These are phyloP conservation scores for Pilaira anomala DNA, from an alignment of 192 early-diverging fungal species.

Conservation along the genomic window DNA sequence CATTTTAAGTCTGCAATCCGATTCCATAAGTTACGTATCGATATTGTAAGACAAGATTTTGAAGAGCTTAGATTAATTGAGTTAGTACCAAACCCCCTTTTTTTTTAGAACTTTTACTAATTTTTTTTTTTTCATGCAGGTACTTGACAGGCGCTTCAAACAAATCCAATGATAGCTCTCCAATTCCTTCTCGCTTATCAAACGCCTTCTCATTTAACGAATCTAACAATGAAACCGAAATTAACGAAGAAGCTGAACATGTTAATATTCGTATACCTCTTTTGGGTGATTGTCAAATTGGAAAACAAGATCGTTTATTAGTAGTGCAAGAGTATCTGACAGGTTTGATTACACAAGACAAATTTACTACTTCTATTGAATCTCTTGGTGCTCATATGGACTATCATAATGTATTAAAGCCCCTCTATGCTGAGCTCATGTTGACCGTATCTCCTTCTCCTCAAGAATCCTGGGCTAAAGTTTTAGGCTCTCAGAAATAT, in stretches of 20 bases:
- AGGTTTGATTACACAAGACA: conserved; percentile 6
- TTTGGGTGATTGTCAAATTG: neutral
- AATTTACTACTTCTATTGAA: conserved; percentile 3
- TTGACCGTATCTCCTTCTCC: conserved; percentile 10
- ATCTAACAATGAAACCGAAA: no score
- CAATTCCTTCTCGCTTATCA: no score
- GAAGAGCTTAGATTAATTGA: conserved; percentile 13
- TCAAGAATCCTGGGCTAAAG: neutral
- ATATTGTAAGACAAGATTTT: conserved; percentile 13
- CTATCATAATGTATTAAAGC: neutral
- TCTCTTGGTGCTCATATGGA: conserved; percentile 9
- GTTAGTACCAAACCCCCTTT: neutral
- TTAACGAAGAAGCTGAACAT: no score
- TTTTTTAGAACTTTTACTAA: neutral
- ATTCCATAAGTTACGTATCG: conserved; percentile 8
- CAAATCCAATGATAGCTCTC: neutral
- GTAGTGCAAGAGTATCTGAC: conserved; percentile 11
- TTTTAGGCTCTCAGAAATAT: neutral
- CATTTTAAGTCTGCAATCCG: conserved; percentile 4
- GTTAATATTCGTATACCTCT: no score
- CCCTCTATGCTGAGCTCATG: conserved; percentile 10
- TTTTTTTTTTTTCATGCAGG: neutral
- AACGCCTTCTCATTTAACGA: no score
- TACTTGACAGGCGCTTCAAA: neutral
- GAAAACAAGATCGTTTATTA: no score